Conservation (phyloP, 1,284 basidiomycete species). For the Phellopilus nigrolimitatus region DNA sequence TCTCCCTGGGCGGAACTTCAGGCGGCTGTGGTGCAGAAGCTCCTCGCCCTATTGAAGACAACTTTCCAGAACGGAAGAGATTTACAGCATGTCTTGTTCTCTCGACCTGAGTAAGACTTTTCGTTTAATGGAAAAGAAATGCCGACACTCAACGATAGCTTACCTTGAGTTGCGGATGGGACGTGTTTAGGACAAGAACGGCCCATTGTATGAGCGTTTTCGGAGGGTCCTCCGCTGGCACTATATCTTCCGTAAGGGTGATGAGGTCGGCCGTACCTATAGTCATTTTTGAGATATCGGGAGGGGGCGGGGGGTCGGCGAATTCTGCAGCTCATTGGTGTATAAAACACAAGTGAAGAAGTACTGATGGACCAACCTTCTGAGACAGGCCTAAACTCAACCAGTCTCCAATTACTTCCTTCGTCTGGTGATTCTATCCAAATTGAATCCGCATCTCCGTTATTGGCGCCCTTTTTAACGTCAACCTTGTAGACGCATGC, state of each 20-base stretch:
- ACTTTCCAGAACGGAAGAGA: slow-evolving; percentile 64
- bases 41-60: slow-evolving; percentile 61
- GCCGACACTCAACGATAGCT: slow-evolving; percentile 6
- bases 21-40: slow-evolving; percentile 52
- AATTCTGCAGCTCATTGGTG: slow-evolving; percentile 45
- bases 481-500: slow-evolving; percentile 76
- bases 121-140: background rate
- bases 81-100: slow-evolving; percentile 67
- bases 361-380: slow-evolving; percentile 49
- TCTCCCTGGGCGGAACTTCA: slow-evolving; percentile 65
- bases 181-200: slow-evolving; percentile 67
- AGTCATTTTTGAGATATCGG: slow-evolving; percentile 27
- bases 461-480: slow-evolving; percentile 35
- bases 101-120: slow-evolving; percentile 40
- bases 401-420: slow-evolving; percentile 60
- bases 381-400: slow-evolving; percentile 76
- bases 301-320: slow-evolving; percentile 56
- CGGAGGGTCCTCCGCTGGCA: slow-evolving; percentile 46
- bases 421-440: slow-evolving; percentile 62
- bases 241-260: slow-evolving; percentile 35
- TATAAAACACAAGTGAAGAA: background rate
- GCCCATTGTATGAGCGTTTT: slow-evolving; percentile 73
- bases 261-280: slow-evolving; percentile 17
- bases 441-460: slow-evolving; percentile 45
- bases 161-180: slow-evolving; percentile 67